Evolutionary conservation across 345 rosid genomes (phyloP).

Genomic region (Hypericum perforatum): DNA sequence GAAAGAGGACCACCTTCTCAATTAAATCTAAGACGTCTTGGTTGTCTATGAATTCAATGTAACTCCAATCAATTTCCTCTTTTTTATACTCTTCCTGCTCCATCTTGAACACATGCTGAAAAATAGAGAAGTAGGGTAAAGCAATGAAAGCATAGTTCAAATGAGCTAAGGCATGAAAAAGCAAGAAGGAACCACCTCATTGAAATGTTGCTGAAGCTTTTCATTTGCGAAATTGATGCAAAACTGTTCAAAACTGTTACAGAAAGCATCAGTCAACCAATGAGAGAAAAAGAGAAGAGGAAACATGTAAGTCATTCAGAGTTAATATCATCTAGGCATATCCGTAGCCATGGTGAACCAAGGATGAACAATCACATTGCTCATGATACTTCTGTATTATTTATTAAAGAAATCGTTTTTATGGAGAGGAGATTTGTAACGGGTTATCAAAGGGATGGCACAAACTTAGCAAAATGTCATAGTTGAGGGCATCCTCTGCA

Average conservation of each 20-base stretch:
- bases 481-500: too few species aligned
- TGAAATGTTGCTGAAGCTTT: slow-evolving; percentile 98
- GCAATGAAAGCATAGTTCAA: background rate
- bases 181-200: slow-evolving; percentile 55
- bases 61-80: slow-evolving; percentile 98
- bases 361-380: too few species aligned
- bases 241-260: slow-evolving; percentile 91
- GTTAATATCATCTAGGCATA: too few species aligned
- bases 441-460: too few species aligned
- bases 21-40: slow-evolving; percentile 97
- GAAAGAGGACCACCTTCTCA: slow-evolving; percentile 63
- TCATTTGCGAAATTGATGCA: slow-evolving; percentile 99
- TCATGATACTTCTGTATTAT: too few species aligned
- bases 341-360: too few species aligned
- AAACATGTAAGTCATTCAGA: too few species aligned
- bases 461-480: too few species aligned
- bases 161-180: slow-evolving; percentile 4
- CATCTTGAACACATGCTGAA: slow-evolving; percentile 99
- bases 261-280: background rate
- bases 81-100: slow-evolving; percentile 94
- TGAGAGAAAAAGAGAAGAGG: background rate
- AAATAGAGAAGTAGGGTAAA: slow-evolving; percentile 11
- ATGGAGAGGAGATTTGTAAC: too few species aligned
- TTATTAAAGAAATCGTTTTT: too few species aligned
- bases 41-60: slow-evolving; percentile 93